A percentile compares a stretch with the other conserved stretches of the same genome.
phyloP scores from a whole-genome alignment of 371 early-diverging fungal species.

The Gilbertella persicaria region DNA sequence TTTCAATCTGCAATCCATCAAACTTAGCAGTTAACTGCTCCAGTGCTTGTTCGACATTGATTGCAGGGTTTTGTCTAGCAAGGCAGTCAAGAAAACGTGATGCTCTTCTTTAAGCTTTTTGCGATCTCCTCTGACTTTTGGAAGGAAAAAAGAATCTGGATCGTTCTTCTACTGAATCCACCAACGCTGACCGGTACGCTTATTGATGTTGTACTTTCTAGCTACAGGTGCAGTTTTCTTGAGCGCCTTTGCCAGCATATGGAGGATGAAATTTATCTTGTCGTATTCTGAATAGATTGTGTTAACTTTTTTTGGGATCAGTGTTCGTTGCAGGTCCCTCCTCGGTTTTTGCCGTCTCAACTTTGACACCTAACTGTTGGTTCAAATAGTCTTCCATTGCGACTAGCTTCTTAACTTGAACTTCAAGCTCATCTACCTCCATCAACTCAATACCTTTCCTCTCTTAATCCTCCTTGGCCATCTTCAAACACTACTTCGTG shows the following conservation, averaged over 20 bases:
- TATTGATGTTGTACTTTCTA: neutral
- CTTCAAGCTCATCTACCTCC: slow-evolving; percentile 5
- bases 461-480: slow-evolving; percentile 7
- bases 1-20: neutral
- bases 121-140: neutral
- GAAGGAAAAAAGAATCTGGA: neutral
- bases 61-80: neutral
- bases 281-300: neutral
- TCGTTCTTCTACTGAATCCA: neutral
- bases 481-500: slow-evolving; percentile 1
- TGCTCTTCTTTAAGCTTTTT: neutral
- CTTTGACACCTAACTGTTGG: neutral
- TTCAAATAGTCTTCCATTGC: slow-evolving; percentile 10
- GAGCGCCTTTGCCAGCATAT: too few relatives aligned
- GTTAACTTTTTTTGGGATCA: slow-evolving; percentile 5
- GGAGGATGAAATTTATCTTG: too few relatives aligned
- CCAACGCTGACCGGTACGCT: neutral
- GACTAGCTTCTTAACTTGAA: neutral
- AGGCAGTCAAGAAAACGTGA: neutral
- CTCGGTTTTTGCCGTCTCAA: neutral
- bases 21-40: neutral
- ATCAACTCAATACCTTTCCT: slow-evolving; percentile 7
- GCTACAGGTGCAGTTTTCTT: neutral
- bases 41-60: neutral
- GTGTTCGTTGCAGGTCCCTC: slow-evolving; percentile 4